Percentiles rank a stretch among this genome's conserved stretches.
phyloP scores from a whole-genome alignment of 805 yeast species.

The Sungouiozyma intestinalis region DNA sequence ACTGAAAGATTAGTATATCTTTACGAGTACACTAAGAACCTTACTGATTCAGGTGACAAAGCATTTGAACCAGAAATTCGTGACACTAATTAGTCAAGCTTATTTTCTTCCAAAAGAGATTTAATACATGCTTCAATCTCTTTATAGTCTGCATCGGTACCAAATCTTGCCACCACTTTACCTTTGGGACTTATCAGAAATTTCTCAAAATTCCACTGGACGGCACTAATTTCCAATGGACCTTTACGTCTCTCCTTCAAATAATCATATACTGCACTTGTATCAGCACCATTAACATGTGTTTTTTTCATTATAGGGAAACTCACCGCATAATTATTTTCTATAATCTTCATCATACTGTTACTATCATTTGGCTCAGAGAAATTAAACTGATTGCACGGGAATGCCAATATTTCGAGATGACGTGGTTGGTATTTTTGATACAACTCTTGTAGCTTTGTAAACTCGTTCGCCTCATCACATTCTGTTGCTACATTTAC shows the following conservation, averaged over 20 bases:
- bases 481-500: conserved; percentile 88
- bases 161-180: conserved; percentile 46
- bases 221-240: conserved; percentile 53
- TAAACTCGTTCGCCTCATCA: conserved; percentile 65
- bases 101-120: conserved; percentile 29
- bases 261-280: conserved; percentile 71
- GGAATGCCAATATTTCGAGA: conserved; percentile 68
- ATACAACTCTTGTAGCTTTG: conserved; percentile 58
- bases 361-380: conserved; percentile 65
- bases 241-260: conserved; percentile 56
- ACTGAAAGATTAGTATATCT: conserved; percentile 3
- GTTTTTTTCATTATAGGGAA: conserved; percentile 83
- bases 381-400: conserved; percentile 80
- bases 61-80: neutral
- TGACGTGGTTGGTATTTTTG: conserved; percentile 53
- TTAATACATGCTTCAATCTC: conserved; percentile 43
- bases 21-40: neutral
- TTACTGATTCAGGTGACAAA: neutral
- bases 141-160: conserved; percentile 59
- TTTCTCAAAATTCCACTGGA: conserved; percentile 77
- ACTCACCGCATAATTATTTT: conserved; percentile 75
- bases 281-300: conserved; percentile 77
- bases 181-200: conserved; percentile 48
- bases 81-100: conserved; percentile 14
- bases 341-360: conserved; percentile 65